Base-by-base conservation (phyloP, 371 early-diverging fungal species). In the Conidiobolus incongruus region DNA sequence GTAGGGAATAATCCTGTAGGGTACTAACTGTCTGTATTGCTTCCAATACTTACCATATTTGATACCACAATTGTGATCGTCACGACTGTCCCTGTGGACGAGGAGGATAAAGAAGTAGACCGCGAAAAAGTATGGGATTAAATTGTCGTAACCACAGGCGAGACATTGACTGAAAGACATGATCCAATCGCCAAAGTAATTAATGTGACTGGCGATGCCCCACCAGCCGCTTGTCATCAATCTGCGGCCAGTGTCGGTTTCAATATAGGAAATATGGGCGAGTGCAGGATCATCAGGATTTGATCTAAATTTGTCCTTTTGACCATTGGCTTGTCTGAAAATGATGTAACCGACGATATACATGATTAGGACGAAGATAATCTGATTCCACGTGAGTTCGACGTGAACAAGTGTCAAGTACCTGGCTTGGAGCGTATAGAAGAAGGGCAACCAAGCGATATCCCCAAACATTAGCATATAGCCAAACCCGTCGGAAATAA, bases 31-130 rank as follows among this genome's bases (percentile, higher is more conserved):
- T 50, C 81, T 77, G 59, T 94, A 94, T 44, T 62, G 59, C 16
- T 83, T 76, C 95, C 95, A 94, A 50, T 83, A 87, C 37, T 68
- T 65, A 23, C 86, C 86, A 59, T 94, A 94, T 65, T 92, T 92
- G 32, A 63, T 59, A n/a, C 59, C 61, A 60, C 93, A 91, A 54
- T 81, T 75, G 40, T 73, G 66, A 40, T 91, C 89, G 52, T 94
- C 95, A 38, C 91, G 72, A 35, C 66, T 57, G 45, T 75, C 81
- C 39, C 93, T 80, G 61, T 92, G 91, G 36, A 85, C 54, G 20
- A 94, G 64, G 12, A 90, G 62, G n/a, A 90, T 65, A 19, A 72
- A 73, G 64, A 91, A 88, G 59, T 87, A 94, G 47, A 84, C 54
- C 24, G 76, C 65, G 58, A 94, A 93, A 60, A 87, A 88, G 68